A percentile compares a stretch with the other conserved stretches of the same genome.
phyloP scores from a whole-genome alignment of 2,329 filamentous ascomycete species.

The Diaporthe citriasiana region DNA sequence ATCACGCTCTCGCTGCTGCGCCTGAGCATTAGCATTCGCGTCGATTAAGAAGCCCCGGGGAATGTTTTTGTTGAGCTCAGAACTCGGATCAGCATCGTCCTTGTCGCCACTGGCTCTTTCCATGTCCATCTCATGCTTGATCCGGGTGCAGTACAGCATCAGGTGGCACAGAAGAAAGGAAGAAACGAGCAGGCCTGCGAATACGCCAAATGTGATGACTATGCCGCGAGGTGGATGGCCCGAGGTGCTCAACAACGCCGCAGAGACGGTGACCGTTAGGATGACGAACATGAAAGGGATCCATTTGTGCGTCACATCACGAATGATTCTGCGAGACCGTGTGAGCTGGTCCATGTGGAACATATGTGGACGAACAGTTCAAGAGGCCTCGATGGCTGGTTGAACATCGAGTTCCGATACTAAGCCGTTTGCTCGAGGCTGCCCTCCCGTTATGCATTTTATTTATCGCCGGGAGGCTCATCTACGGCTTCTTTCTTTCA shows the following conservation, averaged over 20 bases:
- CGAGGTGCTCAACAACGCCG: constrained; percentile 31
- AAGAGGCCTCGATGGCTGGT: constrained; percentile 14
- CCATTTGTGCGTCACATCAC: constrained; percentile 33
- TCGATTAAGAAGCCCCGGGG: not conserved
- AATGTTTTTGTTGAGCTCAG: not conserved
- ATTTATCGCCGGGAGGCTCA: not conserved
- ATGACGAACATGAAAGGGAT: constrained; percentile 35
- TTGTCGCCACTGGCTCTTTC: not conserved
- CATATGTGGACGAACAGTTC: not conserved
- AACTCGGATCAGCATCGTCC: not conserved
- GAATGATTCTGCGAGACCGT: constrained; percentile 21
- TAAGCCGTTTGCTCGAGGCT: not conserved
- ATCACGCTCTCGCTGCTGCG: not conserved
- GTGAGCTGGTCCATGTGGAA: constrained; percentile 16
- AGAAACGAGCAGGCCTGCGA: constrained; percentile 28
- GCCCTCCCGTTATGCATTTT: not conserved
- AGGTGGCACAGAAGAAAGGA: constrained; percentile 34
- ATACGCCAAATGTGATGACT: constrained; percentile 30
- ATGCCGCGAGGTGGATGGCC: constrained; percentile 29
- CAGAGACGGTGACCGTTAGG: constrained; percentile 16
- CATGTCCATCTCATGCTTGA: not conserved
- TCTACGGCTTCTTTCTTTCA: not conserved
- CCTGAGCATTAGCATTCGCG: not conserved
- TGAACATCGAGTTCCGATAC: not conserved
- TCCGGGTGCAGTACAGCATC: constrained; percentile 27